Evolutionary conservation across 2,329 filamentous ascomycete genomes (phyloP), one percentile per base, ranked within the genome.

Genomic region (Colletotrichum tropicicola): DNA sequence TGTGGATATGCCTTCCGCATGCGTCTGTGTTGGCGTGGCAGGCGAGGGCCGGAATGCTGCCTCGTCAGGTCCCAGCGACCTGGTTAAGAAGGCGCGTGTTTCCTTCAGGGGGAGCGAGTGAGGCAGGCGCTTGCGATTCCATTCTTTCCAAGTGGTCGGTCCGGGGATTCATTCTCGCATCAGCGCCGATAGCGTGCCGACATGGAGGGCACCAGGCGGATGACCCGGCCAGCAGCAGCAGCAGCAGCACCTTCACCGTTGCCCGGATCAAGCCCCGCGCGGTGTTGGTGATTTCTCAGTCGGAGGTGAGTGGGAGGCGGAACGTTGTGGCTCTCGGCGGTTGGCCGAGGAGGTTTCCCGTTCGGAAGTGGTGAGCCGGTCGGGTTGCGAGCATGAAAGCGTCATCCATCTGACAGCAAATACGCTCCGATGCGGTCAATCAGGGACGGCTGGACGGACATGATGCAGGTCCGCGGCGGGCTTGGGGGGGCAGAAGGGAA

Each of bases 381-480:
- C 12, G n/a, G n/a, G n/a, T n/a, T n/a, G n/a, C n/a, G n/a, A 15
- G n/a, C 21, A 32, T 23, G 28, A 51, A 44, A 52, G 44, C 62
- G 57, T 56, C 48, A 60, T 54, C 37, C 21, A 32, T 37, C 17
- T 47, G 21, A 52, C 37, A n/a, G 25, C 37, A 39, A 30, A 43
- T 48, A 37, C 12, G 27, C 37, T 62, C 51, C 49, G 58, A 52
- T 49, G 58, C 37, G 28, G 44, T 45, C 43, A 56, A 55, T 55
- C 51, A 61, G 49, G 49, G 37, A 65, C 37, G 30, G 28, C 28
- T 49, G 51, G 37, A 51, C 48, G 37, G 44, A 65, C 51, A 41
- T 35, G 43, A 65, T 65, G 57, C 58, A 65, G 57, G 62, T 62
- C 62, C 57, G 44, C 44, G 23, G 47, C 23, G 51, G 44, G 17